Percentiles rank a stretch among this genome's conserved stretches.
Conservation (phyloP, 257 asterid genomes). For the Ballota nigra region DNA sequence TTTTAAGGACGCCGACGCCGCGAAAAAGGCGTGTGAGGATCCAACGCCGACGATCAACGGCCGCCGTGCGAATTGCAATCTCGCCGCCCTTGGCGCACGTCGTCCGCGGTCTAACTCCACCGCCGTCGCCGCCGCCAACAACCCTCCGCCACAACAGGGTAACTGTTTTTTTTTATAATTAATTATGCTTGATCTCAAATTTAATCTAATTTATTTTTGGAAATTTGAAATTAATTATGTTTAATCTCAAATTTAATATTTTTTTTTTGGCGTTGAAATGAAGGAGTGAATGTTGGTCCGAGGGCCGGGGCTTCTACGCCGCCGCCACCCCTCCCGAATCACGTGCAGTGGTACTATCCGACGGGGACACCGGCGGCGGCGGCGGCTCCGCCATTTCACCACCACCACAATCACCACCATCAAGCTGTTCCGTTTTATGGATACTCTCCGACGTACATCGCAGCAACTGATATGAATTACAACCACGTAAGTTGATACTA, state of each 20-base stretch:
- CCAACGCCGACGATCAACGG: constrained; percentile 82
- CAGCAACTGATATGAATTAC: constrained; percentile 66
- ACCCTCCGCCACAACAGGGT: constrained; percentile 65
- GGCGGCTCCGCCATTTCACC: constrained; percentile 30
- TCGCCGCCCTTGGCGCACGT: constrained; percentile 86
- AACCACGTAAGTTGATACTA: constrained; percentile 54
- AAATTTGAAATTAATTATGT: background rate
- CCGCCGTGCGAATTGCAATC: constrained; percentile 95
- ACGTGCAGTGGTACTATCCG: constrained; percentile 80
- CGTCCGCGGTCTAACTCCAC: constrained; percentile 62
- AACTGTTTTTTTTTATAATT: background rate
- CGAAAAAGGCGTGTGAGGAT: constrained; percentile 89
- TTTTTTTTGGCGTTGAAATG: background rate
- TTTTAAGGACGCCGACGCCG: constrained; percentile 77
- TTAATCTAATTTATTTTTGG: background rate
- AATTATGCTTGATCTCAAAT: background rate
- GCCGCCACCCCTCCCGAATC: constrained; percentile 54
- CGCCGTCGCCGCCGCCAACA: constrained; percentile 32
- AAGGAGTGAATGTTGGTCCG: constrained; percentile 66
- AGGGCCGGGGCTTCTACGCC: constrained; percentile 48
- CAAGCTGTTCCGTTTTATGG: constrained; percentile 73
- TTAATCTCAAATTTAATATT: background rate
- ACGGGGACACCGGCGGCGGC: constrained; percentile 38
- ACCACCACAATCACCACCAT: constrained; percentile 43
- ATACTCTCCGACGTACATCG: constrained; percentile 72